Evolutionary conservation across 768 basidiomycete genomes (phyloP).

Genomic region (Hemileccinum impolitum): DNA sequence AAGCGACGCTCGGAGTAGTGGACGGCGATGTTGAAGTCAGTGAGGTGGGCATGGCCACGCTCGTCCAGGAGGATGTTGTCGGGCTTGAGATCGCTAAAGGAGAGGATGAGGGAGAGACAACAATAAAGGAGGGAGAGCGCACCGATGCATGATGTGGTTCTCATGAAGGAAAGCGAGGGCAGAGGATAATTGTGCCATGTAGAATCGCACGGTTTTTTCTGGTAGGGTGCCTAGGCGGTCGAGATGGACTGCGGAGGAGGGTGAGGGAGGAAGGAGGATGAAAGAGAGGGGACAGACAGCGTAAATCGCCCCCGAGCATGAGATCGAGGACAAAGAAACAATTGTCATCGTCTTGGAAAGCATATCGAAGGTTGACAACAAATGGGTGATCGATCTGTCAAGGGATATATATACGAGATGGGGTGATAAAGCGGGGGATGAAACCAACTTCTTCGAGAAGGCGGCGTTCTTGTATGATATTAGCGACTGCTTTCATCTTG

Average conservation of each 20-base stretch:
- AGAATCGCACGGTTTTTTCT: slow-evolving; percentile 82
- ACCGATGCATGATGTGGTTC: slow-evolving; percentile 96
- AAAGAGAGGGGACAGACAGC: slow-evolving; percentile 55
- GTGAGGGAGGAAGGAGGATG: not conserved
- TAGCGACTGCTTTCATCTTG: slow-evolving; percentile 97
- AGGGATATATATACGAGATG: not conserved
- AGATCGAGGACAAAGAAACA: slow-evolving; percentile 98
- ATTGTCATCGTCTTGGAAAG: slow-evolving; percentile 97
- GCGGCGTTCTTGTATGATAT: slow-evolving; percentile 94
- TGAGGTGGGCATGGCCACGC: slow-evolving; percentile 91
- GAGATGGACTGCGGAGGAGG: slow-evolving; percentile 64
- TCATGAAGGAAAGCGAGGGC: slow-evolving; percentile 90
- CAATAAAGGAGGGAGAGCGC: slow-evolving; percentile 19
- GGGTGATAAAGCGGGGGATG: not conserved
- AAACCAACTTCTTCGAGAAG: slow-evolving; percentile 85
- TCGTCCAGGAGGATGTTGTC: slow-evolving; percentile 98
- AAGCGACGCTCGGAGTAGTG: slow-evolving; percentile 87
- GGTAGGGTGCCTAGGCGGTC: slow-evolving; percentile 73
- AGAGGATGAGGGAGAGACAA: not conserved
- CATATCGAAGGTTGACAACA: slow-evolving; percentile 92
- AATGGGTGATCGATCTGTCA: slow-evolving; percentile 91
- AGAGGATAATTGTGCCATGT: slow-evolving; percentile 85
- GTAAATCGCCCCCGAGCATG: slow-evolving; percentile 93
- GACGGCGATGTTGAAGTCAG: slow-evolving; percentile 98
- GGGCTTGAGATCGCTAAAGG: slow-evolving; percentile 84